These are phyloP conservation scores for Lodderomyces pseudojiufengensis DNA, from an alignment of 1,139 yeast genomes.

Conservation along the genomic window DNA sequence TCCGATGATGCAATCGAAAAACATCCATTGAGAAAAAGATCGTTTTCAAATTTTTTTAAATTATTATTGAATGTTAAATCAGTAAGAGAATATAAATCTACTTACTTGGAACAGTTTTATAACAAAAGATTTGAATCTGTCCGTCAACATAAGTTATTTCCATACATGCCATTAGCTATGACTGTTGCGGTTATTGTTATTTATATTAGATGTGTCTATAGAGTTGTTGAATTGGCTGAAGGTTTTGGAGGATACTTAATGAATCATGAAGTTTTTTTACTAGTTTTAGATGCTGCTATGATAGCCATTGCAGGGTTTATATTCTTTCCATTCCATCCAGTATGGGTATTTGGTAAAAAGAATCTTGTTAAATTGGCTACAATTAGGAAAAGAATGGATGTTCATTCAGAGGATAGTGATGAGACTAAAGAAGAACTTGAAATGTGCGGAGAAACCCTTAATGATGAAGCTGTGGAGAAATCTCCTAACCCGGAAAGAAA, in stretches of 20 bases:
- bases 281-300: slow-evolving; percentile 78
- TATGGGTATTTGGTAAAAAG: slow-evolving; percentile 47
- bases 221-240: slow-evolving; percentile 73
- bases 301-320: slow-evolving; percentile 44
- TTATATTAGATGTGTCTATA: slow-evolving; percentile 71
- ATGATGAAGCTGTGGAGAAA: slow-evolving; percentile 1
- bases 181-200: slow-evolving; percentile 54
- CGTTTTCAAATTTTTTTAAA: slow-evolving; percentile 26
- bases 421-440: not conserved
- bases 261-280: slow-evolving; percentile 65
- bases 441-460: not conserved
- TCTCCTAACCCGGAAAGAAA: not conserved
- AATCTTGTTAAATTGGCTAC: slow-evolving; percentile 34
- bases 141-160: slow-evolving; percentile 39
- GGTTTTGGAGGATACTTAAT: slow-evolving; percentile 78
- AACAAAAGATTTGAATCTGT: slow-evolving; percentile 40
- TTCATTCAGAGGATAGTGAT: not conserved
- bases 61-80: slow-evolving; percentile 27
- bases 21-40: slow-evolving; percentile 21
- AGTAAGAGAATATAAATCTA: slow-evolving; percentile 19
- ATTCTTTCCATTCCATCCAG: slow-evolving; percentile 63
- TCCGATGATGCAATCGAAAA: slow-evolving; percentile 1
- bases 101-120: slow-evolving; percentile 29
- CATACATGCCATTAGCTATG: slow-evolving; percentile 49
- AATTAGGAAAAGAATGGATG: slow-evolving; percentile 32